phyloP scores from a whole-genome alignment of 1,139 yeast genomes.

The Chernovozyma aurita region DNA sequence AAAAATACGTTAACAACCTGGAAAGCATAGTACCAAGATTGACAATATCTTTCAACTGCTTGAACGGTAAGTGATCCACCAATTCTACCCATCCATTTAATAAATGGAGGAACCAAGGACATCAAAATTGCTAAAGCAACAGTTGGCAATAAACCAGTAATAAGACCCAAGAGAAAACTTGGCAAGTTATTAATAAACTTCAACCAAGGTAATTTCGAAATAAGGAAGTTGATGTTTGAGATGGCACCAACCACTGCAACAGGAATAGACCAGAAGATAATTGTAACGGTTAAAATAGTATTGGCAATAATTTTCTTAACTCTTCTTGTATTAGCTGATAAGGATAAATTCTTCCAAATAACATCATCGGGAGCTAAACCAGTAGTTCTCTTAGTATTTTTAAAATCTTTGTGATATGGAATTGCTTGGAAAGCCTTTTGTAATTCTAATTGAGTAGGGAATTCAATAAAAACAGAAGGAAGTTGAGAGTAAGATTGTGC shows the following conservation, averaged over 20 bases:
- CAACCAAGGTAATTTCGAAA: slow-evolving; percentile 64
- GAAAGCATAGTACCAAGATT: slow-evolving; percentile 83
- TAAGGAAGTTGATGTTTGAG: slow-evolving; percentile 75
- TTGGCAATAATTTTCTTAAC: slow-evolving; percentile 36
- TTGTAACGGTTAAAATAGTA: slow-evolving; percentile 46
- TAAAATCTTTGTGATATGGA: slow-evolving; percentile 63
- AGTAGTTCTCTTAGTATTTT: slow-evolving; percentile 55
- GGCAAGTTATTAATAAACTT: slow-evolving; percentile 72
- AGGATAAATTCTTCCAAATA: slow-evolving; percentile 70
- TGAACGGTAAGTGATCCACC: slow-evolving; percentile 71
- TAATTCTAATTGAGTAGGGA: slow-evolving; percentile 80
- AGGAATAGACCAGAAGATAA: slow-evolving; percentile 86
- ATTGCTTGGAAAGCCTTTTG: slow-evolving; percentile 85
- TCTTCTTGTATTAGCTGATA: slow-evolving; percentile 39
- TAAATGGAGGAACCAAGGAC: slow-evolving; percentile 72
- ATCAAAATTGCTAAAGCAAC: slow-evolving; percentile 76
- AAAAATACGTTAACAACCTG: slow-evolving; percentile 82
- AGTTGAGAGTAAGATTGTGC: slow-evolving; percentile 44
- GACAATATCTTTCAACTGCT: slow-evolving; percentile 75
- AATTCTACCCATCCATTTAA: slow-evolving; percentile 59
- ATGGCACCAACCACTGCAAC: slow-evolving; percentile 86
- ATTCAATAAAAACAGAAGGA: slow-evolving; percentile 81
- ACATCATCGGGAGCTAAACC: slow-evolving; percentile 72
- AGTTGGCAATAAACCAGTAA: slow-evolving; percentile 85
- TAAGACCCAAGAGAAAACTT: slow-evolving; percentile 60